Base-by-base conservation (phyloP, 441 rosid species). In the Hura crepitans region DNA sequence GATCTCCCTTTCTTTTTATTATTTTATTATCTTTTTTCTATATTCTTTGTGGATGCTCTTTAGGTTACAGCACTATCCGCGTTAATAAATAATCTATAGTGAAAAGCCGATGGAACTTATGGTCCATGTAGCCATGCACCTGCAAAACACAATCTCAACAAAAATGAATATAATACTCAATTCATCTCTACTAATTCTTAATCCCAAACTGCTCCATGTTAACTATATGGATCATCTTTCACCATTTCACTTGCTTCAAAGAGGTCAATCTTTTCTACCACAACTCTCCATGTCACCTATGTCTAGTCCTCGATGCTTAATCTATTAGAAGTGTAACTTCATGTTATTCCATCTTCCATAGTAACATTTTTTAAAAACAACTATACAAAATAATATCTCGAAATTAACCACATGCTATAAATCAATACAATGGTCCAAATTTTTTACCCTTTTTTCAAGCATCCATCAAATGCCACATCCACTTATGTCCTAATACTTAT, bases 401-500 rank as follows among this genome's bases (percentile, higher is more conserved):
- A 43, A 62, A 30, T 10, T 18, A 51, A 74, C 22, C 28, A 37
- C 55, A 50, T 6, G 53, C 42, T 33, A 51, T 15, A 49, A 53
- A 17, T 55, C 18, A 42, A 35, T 27, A 54, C 47, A 66, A 54
- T 20, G 9, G 20, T 45, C 70, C 70, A 53, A 51, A 22, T 33
- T 11, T 13, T 51, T 10, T 31, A 30, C 14, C 54, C 68, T 39
- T 39, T 2, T 30, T n/a, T 8, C 20, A 63, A 66, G 30, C 60
- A 66, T 50, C 43, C 39, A 28, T 39, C 42, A 65, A 49, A 23
- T 35, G 47, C 47, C 31, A 37, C 2, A 23, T 45, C 37, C 1
- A 9, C 11, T 63, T 43, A 64, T 47, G 27, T 7, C 18, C 8
- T 27, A 46, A 65, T 18, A 64, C 39, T 23, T 3, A 28, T 64